Conservation (phyloP, 768 basidiomycete genomes). For the Lactarius akahatsu region DNA sequence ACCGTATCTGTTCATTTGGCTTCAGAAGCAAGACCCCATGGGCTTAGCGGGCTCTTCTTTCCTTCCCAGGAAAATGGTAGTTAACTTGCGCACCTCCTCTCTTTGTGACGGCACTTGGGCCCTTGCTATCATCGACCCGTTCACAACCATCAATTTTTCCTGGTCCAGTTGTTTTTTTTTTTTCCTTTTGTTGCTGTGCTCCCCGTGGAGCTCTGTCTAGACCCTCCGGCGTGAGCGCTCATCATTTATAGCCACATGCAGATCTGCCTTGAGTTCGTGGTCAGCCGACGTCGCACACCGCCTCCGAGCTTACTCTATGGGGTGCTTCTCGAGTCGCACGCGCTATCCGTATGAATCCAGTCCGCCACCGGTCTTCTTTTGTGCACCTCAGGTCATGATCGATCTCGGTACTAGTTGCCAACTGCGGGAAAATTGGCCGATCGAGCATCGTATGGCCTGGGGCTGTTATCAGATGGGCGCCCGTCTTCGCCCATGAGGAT, state of each 20-base stretch:
- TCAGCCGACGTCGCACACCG: background rate
- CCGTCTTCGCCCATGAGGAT: conserved; percentile 1
- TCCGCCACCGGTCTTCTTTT: background rate
- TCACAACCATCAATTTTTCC: background rate
- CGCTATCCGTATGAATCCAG: background rate
- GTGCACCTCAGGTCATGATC: conserved; percentile 11
- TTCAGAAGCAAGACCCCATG: background rate
- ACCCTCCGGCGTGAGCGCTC: background rate
- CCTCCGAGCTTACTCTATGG: background rate
- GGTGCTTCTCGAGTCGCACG: background rate
- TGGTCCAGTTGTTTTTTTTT: background rate
- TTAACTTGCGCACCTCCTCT: background rate
- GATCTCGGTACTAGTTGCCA: conserved; percentile 3
- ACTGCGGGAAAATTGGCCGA: background rate
- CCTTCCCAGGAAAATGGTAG: background rate
- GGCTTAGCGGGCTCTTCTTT: background rate
- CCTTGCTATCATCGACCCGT: background rate
- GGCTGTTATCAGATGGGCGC: conserved; percentile 20
- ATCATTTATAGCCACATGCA: background rate
- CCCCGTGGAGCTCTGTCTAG: background rate
- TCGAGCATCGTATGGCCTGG: background rate
- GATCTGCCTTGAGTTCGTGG: conserved; percentile 1
- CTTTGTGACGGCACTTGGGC: background rate
- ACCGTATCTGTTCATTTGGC: conserved; percentile 1
- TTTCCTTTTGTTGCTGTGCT: background rate